Percentiles rank a stretch among this genome's conserved stretches.
phyloP scores from a whole-genome alignment of 768 basidiomycete species.

The Xerocomus brunneocitrinus region DNA sequence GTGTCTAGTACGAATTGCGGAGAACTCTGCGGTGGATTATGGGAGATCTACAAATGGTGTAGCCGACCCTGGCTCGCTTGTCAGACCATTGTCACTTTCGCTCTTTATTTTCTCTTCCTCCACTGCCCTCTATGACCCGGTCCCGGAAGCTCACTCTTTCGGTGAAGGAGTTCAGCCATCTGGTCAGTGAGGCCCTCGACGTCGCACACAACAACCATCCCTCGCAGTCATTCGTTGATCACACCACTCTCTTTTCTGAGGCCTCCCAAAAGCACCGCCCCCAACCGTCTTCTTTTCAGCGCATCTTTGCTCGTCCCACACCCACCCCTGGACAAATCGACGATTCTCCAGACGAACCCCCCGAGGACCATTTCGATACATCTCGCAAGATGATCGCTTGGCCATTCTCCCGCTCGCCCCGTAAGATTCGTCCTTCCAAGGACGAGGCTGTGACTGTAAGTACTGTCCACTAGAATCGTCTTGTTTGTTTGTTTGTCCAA shows the following conservation, averaged over 20 bases:
- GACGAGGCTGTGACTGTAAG: slow-evolving; percentile 15
- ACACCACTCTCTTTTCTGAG: slow-evolving; percentile 19
- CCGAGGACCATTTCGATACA: slow-evolving; percentile 11
- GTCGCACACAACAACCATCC: slow-evolving; percentile 3
- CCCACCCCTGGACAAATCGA: slow-evolving; percentile 6
- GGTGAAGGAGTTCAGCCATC: slow-evolving; percentile 31
- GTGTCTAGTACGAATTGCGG: too few relatives aligned
- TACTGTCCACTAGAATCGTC: neutral
- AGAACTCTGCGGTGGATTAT: too few relatives aligned
- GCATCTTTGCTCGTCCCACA: slow-evolving; percentile 28
- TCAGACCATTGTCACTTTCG: neutral
- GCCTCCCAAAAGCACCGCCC: slow-evolving; percentile 12
- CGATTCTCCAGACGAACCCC: slow-evolving; percentile 4
- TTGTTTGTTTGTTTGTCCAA: slow-evolving; percentile 3
- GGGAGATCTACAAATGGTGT: neutral
- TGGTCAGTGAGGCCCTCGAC: slow-evolving; percentile 33
- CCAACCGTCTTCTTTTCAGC: slow-evolving; percentile 25
- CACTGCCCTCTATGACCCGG: slow-evolving; percentile 21
- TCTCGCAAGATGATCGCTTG: slow-evolving; percentile 28
- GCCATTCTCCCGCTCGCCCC: slow-evolving; percentile 28
- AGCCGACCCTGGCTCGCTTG: slow-evolving; percentile 21
- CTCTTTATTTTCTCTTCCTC: slow-evolving; percentile 5
- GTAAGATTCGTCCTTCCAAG: slow-evolving; percentile 11
- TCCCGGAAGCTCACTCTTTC: slow-evolving; percentile 26
- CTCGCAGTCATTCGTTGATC: slow-evolving; percentile 22